phyloP scores from a whole-genome alignment of 176 grass and related monocot genomes.

The Cenchrus americanus region DNA sequence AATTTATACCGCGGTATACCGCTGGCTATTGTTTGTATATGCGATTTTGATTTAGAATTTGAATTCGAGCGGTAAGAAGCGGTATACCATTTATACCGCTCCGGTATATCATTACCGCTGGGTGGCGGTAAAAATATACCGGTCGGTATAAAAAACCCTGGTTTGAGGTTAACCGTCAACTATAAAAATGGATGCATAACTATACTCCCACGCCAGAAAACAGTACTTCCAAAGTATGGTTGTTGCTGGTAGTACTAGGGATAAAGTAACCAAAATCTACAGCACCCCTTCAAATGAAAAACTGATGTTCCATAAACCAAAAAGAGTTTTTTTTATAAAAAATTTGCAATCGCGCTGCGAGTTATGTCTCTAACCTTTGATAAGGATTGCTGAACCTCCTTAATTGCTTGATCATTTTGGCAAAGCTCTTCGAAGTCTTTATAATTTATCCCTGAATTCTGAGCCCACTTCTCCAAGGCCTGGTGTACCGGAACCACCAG shows the following conservation, averaged over 20 bases:
- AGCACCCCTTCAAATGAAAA: neutral
- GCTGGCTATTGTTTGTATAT: too few species aligned
- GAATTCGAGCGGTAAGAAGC: too few species aligned
- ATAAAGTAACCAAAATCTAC: neutral
- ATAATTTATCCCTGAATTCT: conserved; percentile 52
- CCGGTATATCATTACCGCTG: too few species aligned
- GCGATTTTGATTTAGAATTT: too few species aligned
- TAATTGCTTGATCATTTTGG: conserved; percentile 57
- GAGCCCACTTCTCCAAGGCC: conserved; percentile 72
- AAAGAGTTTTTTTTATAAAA: neutral
- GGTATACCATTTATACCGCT: too few species aligned
- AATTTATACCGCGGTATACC: too few species aligned
- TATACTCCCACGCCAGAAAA: neutral
- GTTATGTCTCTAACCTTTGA: conserved; percentile 53
- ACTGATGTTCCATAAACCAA: neutral
- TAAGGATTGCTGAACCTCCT: conserved; percentile 80
- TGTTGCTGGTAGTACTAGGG: neutral
- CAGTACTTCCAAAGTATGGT: neutral
- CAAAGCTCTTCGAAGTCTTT: conserved; percentile 64
- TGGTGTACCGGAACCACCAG: conserved; percentile 63
- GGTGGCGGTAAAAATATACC: too few species aligned
- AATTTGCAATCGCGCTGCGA: neutral
- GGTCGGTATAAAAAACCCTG: too few species aligned
- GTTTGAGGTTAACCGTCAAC: neutral
- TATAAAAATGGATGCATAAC: neutral